phyloP scores from a whole-genome alignment of 352 stramenopile species.

The Thalassiosira exigua region DNA sequence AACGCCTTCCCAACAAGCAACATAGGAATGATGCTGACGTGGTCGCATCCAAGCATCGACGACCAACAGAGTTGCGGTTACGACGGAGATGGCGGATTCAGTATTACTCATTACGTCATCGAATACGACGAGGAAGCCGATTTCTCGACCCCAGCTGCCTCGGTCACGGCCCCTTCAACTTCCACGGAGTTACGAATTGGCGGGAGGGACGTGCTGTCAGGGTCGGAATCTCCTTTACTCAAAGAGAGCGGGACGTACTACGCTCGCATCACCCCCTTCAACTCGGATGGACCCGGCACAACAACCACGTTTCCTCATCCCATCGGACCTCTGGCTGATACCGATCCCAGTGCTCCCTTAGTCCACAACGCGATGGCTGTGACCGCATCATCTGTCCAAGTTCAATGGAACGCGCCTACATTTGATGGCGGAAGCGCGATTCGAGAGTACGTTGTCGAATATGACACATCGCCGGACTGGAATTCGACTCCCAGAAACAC shows the following conservation, averaged over 20 bases:
- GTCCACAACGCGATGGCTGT: constrained; percentile 78
- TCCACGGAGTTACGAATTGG: constrained; percentile 90
- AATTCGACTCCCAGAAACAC: constrained; percentile 80
- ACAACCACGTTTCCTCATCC: constrained; percentile 42
- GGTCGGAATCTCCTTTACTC: constrained; percentile 88
- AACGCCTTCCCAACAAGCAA: constrained; percentile 85
- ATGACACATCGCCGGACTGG: constrained; percentile 88
- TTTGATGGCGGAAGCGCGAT: constrained; percentile 92
- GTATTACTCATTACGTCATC: constrained; percentile 90
- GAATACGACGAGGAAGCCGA: constrained; percentile 90
- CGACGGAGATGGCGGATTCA: constrained; percentile 86
- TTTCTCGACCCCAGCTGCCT: constrained; percentile 85
- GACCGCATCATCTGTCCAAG: constrained; percentile 85
- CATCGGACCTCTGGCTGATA: constrained; percentile 61
- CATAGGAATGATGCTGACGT: constrained; percentile 91
- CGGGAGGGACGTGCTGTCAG: constrained; percentile 92
- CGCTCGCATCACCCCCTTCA: constrained; percentile 85
- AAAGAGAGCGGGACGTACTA: constrained; percentile 87
- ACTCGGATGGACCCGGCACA: constrained; percentile 59
- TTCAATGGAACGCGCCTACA: constrained; percentile 89
- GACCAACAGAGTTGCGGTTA: constrained; percentile 82
- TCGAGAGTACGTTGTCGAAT: constrained; percentile 92
- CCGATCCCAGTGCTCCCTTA: constrained; percentile 63
- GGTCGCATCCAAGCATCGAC: constrained; percentile 86
- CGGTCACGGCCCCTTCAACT: constrained; percentile 71